These are phyloP conservation scores for Friedmanniomyces simplex DNA, from an alignment of 495 filamentous ascomycete genomes.

Conservation along the genomic window DNA sequence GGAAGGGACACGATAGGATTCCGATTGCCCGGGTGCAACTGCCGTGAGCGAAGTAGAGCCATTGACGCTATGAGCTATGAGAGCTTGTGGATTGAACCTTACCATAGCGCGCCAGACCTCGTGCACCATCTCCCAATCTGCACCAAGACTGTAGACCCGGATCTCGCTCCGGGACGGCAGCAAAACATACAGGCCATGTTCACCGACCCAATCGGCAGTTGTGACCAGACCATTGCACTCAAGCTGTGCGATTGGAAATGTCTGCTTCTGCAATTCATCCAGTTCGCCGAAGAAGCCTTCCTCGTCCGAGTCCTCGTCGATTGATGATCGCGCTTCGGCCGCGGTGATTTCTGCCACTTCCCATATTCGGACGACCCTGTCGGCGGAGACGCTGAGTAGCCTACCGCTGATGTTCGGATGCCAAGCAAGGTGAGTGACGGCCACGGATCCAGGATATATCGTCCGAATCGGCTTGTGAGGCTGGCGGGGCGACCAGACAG, in stretches of 20 bases:
- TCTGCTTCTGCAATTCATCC: background rate
- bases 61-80: background rate
- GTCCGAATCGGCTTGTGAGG: background rate
- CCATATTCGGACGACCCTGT: conserved; percentile 3
- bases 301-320: background rate
- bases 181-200: background rate
- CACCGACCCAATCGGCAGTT: conserved; percentile 2
- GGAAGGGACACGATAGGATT: conserved; percentile 1
- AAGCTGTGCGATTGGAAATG: background rate
- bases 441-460: background rate
- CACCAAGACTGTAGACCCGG: conserved; percentile 1
- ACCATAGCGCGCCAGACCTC: conserved; percentile 2
- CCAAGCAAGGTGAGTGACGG: background rate
- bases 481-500: background rate
- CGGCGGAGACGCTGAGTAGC: background rate
- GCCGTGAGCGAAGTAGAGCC: background rate
- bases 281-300: conserved; percentile 4
- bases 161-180: background rate
- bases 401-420: conserved; percentile 1
- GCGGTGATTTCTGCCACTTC: background rate
- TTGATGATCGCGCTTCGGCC: background rate
- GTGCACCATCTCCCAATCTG: conserved; percentile 11
- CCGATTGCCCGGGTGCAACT: background rate
- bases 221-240: background rate
- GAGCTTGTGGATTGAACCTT: background rate